Evolutionary conservation across 2,329 filamentous ascomycete species (phyloP).

Genomic region (Nemania sp.): DNA sequence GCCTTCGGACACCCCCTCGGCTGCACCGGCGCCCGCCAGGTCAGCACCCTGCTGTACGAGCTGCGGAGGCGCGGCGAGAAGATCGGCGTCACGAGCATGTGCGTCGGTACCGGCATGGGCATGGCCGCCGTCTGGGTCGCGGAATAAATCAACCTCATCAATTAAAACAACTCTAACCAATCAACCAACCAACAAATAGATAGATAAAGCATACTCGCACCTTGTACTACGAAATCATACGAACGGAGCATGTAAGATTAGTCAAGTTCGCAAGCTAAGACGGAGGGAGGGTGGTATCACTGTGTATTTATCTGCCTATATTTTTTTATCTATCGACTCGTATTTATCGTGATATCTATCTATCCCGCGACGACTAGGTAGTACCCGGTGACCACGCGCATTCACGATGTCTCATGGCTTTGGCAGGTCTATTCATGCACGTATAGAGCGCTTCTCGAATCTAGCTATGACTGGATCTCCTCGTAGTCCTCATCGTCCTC

Average conservation of each 20-base stretch:
- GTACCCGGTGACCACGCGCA: no score
- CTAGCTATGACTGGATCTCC: no score
- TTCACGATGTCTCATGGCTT: no score
- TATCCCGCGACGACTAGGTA: no score
- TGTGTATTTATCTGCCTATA: background rate
- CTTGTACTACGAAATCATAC: background rate
- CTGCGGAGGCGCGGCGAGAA: conserved; percentile 81
- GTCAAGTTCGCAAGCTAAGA: background rate
- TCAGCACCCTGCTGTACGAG: conserved; percentile 90
- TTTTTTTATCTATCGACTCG: background rate
- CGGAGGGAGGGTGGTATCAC: background rate
- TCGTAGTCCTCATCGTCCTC: no score
- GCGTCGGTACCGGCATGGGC: conserved; percentile 94
- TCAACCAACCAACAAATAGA: no score
- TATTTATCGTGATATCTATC: no score
- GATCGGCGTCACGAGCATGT: conserved; percentile 94
- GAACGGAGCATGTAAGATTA: conserved; percentile 12
- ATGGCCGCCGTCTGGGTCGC: conserved; percentile 97
- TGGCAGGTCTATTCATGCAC: no score
- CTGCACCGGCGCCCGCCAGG: conserved; percentile 91
- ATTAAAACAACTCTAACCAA: no score
- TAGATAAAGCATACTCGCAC: background rate
- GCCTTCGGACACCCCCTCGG: conserved; percentile 95
- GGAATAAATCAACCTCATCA: conserved; percentile 66
- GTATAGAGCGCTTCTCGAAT: no score